Percentiles rank a stretch among this genome's conserved stretches.
Evolutionary conservation across 345 rosid species (phyloP).

Genomic region (Dipteronia dyeriana): DNA sequence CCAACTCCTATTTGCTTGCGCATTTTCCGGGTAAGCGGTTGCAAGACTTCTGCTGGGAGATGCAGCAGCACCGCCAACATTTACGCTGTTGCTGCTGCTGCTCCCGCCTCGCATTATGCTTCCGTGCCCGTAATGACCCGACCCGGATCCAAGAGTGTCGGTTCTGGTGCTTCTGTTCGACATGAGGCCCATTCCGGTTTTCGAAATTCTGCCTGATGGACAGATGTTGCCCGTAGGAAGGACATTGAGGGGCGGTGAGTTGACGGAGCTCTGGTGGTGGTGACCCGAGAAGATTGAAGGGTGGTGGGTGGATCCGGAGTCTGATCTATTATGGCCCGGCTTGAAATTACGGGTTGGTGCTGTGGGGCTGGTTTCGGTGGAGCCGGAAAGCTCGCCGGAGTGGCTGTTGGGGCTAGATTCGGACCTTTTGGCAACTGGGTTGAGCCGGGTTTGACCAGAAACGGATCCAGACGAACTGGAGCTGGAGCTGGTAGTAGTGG

Average conservation of each 20-base stretch:
- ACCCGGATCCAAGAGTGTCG: slow-evolving; percentile 76
- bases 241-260: slow-evolving; percentile 55
- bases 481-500: slow-evolving; percentile 56
- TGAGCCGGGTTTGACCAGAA: slow-evolving; percentile 48
- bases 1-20: slow-evolving; percentile 6
- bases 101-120: slow-evolving; percentile 70
- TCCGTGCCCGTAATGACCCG: slow-evolving; percentile 85
- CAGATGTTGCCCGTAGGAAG: slow-evolving; percentile 87
- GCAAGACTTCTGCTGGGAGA: neutral
- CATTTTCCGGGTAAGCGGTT: slow-evolving; percentile 8
- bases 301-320: slow-evolving; percentile 42
- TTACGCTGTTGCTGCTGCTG: slow-evolving; percentile 23
- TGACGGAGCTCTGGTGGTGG: slow-evolving; percentile 40
- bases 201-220: slow-evolving; percentile 72
- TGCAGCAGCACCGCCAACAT: slow-evolving; percentile 11
- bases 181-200: slow-evolving; percentile 54
- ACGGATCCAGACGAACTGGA: slow-evolving; percentile 88
- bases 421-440: slow-evolving; percentile 37
- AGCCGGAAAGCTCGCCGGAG: slow-evolving; percentile 64
- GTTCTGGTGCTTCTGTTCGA: slow-evolving; percentile 46
- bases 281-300: slow-evolving; percentile 50
- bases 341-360: slow-evolving; percentile 29
- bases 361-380: slow-evolving; percentile 60
- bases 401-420: slow-evolving; percentile 48
- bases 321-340: slow-evolving; percentile 50